Base-by-base conservation (phyloP, 2,329 filamentous ascomycete genomes). In the Pseudocercospora cruenta region DNA sequence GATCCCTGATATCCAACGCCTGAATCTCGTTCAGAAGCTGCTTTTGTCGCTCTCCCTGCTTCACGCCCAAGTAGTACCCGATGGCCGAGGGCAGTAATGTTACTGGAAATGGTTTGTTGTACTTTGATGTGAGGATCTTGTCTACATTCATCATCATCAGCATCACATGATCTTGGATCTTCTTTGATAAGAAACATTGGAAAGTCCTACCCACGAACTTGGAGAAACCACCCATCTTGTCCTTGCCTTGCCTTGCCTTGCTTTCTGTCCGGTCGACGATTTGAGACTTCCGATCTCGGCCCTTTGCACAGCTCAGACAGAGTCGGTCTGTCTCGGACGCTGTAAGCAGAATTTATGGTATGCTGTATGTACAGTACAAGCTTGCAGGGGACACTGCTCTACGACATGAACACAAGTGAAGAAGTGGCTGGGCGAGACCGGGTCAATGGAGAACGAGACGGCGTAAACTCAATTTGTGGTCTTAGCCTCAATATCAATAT, bases 81-180 rank as follows among this genome's bases (percentile, higher is more conserved):
- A 76, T 75, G 0, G 74, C 73, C 8, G 74, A 75, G 9, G 74
- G 74, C 3, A 76, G 45, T 16, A 76, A 45, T 0, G 74, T 76
- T 10, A 76, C 74, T 0, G 74, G 74, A 47, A 76, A 76, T 2
- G 74, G 74, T 61, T 76, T 75, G 69, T 75, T 76, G 67, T 72
- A 76, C 66, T 76, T 76, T 8, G 72, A 74, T 31, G 73, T 75
- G 2, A 76, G 60, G 63, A 75, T 73, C 19, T 49, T 57, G 62
- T 76, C 74, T 76, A 58, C 47, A n/a, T 10, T 54, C 33, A 62
- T 36, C 26, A 49, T 43, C 39, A 47, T n/a, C 19, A 24, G 22
- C 16, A 26, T 8, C 24, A 9, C 26, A 33, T 14, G 26, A 3
- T 6, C 28, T 31, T 6, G 5, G 5, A 26, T 26, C 24, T 26